A percentile compares a stretch with the other conserved stretches of the same genome.
Conservation (phyloP, 1,284 basidiomycete species). For the Melampsora medusae region DNA sequence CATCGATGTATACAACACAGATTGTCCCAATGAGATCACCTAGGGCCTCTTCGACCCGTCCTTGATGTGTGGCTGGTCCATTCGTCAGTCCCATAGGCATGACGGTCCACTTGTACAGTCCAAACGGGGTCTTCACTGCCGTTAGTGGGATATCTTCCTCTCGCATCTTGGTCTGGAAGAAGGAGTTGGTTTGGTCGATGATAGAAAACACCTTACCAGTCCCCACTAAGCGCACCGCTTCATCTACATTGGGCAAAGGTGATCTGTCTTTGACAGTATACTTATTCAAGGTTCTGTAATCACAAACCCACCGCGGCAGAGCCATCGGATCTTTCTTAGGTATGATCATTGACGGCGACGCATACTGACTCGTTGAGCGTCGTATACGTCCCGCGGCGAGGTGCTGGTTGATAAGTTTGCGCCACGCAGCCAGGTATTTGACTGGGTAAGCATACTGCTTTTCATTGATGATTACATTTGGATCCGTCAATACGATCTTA, state of each 20-base stretch:
- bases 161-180: slow-evolving; percentile 57
- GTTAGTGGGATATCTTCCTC: slow-evolving; percentile 56
- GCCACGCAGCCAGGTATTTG: slow-evolving; percentile 41
- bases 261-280: slow-evolving; percentile 2
- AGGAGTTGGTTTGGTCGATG: slow-evolving; percentile 58
- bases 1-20: slow-evolving; percentile 59
- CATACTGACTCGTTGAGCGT: background rate
- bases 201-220: slow-evolving; percentile 52
- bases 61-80: slow-evolving; percentile 54
- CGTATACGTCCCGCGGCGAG: slow-evolving; percentile 36
- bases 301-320: slow-evolving; percentile 45
- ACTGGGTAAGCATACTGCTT: slow-evolving; percentile 21
- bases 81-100: slow-evolving; percentile 58
- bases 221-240: background rate
- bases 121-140: slow-evolving; percentile 56
- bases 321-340: slow-evolving; percentile 45
- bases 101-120: slow-evolving; percentile 58
- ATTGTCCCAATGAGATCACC: slow-evolving; percentile 54
- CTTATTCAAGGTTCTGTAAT: slow-evolving; percentile 35
- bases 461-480: slow-evolving; percentile 34
- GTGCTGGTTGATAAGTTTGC: slow-evolving; percentile 36
- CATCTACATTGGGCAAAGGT: slow-evolving; percentile 18
- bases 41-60: slow-evolving; percentile 42
- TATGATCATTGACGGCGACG: slow-evolving; percentile 7
- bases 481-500: slow-evolving; percentile 5